Base-by-base conservation (phyloP, 2,329 filamentous ascomycete genomes). In the Microsporum canis region DNA sequence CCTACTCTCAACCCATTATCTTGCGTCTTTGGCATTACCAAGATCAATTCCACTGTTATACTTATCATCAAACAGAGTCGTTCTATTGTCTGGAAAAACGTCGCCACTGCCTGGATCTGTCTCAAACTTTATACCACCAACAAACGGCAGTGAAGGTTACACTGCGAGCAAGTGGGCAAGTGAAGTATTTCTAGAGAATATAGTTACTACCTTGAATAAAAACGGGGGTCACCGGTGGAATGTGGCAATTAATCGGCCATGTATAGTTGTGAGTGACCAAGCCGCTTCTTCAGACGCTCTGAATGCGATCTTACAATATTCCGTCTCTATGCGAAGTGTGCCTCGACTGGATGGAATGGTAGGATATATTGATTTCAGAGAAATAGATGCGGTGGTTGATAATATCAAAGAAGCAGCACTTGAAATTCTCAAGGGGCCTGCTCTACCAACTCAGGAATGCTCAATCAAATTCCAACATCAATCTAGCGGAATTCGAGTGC, bases 141-240 rank as follows among this genome's bases (percentile, higher is more conserved):
- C 7, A 1, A 68, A 74, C 58, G 72, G 71, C 4, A 58, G 65
- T 1, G 57, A 72, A 5, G 76, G 75, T 1, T 78, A 76, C 59
- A 62, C 67, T 0, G 69, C 72, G 0, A 60, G 65, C 10, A 76
- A 76, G 61, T 78, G 76, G 76, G 72, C 69, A 0, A 70, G 70
- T 61, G 76, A 79, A 63, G 58, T 60, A 0, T 62, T 73, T 7
- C 70, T 78, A 6, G 17, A 31, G 17, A 56, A 31, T 33, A 14
- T 43, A 7, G 41, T 38, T 17, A 14, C 10, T 2, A 8, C 33
- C 12, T 57, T 56, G 5, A 53, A 59, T n/a, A 10, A 8, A n/a
- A 41, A 41, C 3, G 39, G 39, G 7, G 3, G 7, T 10, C 7
- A 10, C 4, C 6, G 39, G 14, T 41, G 39, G 39, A 3, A 10